Evolutionary conservation across 2,329 filamentous ascomycete genomes (phyloP).

Genomic region (Paraphoma chrysanthemicola): DNA sequence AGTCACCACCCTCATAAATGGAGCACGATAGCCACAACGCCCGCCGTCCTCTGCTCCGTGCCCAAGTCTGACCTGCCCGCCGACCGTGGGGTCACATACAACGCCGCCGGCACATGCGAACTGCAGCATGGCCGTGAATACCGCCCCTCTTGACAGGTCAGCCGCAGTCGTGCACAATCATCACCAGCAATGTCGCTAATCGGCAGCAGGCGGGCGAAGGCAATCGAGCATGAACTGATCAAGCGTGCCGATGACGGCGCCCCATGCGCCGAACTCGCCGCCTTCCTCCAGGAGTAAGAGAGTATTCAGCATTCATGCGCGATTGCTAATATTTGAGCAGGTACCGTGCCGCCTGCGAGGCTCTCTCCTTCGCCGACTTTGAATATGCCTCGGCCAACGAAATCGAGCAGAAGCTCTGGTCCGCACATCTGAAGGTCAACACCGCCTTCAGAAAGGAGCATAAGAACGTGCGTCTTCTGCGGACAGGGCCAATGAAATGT

Average conservation of each 20-base stretch:
- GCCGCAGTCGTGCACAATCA: neutral
- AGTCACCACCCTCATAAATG: slow-evolving; percentile 60
- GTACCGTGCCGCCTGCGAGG: slow-evolving; percentile 75
- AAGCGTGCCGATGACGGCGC: slow-evolving; percentile 59
- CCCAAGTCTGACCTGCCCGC: slow-evolving; percentile 65
- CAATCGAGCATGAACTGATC: slow-evolving; percentile 58
- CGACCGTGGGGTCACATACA: slow-evolving; percentile 59
- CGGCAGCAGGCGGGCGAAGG: slow-evolving; percentile 49
- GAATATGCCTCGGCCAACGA: slow-evolving; percentile 67
- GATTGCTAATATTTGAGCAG: slow-evolving; percentile 50
- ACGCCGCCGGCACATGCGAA: slow-evolving; percentile 26
- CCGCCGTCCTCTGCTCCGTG: slow-evolving; percentile 56
- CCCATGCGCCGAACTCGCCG: slow-evolving; percentile 58
- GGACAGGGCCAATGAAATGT: neutral
- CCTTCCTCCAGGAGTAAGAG: slow-evolving; percentile 48
- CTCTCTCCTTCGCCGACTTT: slow-evolving; percentile 75
- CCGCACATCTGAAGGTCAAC: slow-evolving; percentile 78
- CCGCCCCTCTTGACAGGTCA: slow-evolving; percentile 61
- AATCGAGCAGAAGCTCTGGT: slow-evolving; percentile 78
- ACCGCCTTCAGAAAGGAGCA: slow-evolving; percentile 73
- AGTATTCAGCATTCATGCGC: slow-evolving; percentile 3
- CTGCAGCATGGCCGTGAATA: slow-evolving; percentile 54
- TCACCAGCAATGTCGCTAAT: slow-evolving; percentile 22
- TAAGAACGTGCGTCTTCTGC: slow-evolving; percentile 27
- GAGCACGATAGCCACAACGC: slow-evolving; percentile 59